Base-by-base conservation (phyloP, 371 early-diverging fungal genomes). In the Neoconidiobolus thromboides region DNA sequence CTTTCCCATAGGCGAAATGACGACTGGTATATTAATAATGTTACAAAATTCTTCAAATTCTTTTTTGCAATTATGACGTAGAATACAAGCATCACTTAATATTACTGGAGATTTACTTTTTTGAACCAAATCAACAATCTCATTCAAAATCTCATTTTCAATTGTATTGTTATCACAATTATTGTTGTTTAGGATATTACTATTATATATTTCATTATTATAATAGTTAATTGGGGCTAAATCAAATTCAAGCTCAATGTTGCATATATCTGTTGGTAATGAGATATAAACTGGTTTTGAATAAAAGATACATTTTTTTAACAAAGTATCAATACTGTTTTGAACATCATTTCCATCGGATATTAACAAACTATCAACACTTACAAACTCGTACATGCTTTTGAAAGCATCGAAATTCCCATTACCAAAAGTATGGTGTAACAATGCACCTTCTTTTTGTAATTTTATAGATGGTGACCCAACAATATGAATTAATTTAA, bases 361-460 rank as follows among this genome's bases (percentile, higher is more conserved):
- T 37, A 62, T 26, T 5, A 73, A 46, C 5, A 71, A 70, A 37
- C 69, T 67, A 0, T 57, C 38, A 1, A 67, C 58, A 63, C 69
- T 69, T 15, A 60, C 39, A 12, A 54, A 37, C 4, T 40, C 47
- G 14, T 36, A 42, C 42, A 54, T 49, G n/a, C 38, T 70, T 6
- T 52, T 48, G 48, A 75, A 76, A 9, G 71, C 68, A 10, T 64
- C 51, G 62, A 69, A 77, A 58, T 77, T 69, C 15, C 76, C 78
- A 48, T 77, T 72, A 12, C 78, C 78, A 9, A 77, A 67, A 2
- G 78, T 70, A 47, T 77, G 78, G 56, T 77, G 78, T 15, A 76
- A 61, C 9, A 73, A 43, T 4, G 73, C 73, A 36, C 72, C 69
- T 0, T 58, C 38, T 0, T 69, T 56, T 63, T 72, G 75, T 6